phyloP scores from a whole-genome alignment of 441 rosid species.

The Iberis amara region DNA sequence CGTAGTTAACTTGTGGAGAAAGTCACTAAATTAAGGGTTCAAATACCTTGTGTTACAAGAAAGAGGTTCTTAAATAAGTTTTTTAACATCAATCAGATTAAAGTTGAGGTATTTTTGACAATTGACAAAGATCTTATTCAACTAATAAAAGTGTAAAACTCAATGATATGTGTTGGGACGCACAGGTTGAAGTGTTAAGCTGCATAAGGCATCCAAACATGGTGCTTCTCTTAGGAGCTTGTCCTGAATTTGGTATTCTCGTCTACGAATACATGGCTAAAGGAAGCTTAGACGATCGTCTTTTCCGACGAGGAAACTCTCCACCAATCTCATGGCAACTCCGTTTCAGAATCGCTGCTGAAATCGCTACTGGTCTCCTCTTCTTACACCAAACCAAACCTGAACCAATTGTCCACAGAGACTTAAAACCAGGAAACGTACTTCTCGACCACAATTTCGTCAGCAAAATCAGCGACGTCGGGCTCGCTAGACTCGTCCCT shows the following conservation, averaged over 20 bases:
- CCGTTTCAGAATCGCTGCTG: conserved; percentile 66
- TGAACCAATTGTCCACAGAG: conserved; percentile 68
- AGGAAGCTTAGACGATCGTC: conserved; percentile 63
- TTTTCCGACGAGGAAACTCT: conserved; percentile 38
- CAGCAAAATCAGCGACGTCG: conserved; percentile 63
- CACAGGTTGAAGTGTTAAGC: conserved; percentile 62
- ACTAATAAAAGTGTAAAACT: no score
- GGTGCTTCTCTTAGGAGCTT: conserved; percentile 71
- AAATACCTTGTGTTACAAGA: no score
- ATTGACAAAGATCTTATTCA: no score
- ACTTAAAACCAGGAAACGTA: conserved; percentile 64
- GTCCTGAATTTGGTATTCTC: conserved; percentile 59
- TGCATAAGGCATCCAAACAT: conserved; percentile 72
- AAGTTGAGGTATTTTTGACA: no score
- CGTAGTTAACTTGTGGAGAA: no score
- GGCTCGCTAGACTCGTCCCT: conserved; percentile 64
- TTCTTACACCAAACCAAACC: conserved; percentile 72
- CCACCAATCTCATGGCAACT: conserved; percentile 56
- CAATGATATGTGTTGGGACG: no score
- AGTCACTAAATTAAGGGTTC: no score
- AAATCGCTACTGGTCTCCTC: conserved; percentile 54
- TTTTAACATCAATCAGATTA: no score
- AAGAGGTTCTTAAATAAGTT: no score
- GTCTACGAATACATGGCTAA: conserved; percentile 67
- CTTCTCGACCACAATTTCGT: conserved; percentile 53